A percentile compares a stretch with the other conserved stretches of the same genome.
phyloP scores from a whole-genome alignment of 2,329 filamentous ascomycete genomes.

The Aspergillus arachidicola region DNA sequence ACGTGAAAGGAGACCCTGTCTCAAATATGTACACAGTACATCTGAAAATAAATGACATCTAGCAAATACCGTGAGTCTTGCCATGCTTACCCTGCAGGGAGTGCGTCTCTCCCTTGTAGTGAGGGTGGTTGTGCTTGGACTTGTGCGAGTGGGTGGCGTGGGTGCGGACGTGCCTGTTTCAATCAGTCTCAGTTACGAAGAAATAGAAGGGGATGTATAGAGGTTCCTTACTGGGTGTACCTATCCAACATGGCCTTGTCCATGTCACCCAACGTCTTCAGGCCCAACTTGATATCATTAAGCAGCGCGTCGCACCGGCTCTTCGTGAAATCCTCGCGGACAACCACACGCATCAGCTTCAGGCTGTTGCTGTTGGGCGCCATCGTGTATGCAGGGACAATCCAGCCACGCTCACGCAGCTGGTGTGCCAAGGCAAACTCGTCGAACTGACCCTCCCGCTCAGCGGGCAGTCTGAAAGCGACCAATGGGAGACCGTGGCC shows the following conservation, averaged over 20 bases:
- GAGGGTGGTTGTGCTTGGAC: slow-evolving; percentile 52
- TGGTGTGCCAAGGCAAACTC: slow-evolving; percentile 83
- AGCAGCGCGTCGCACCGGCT: slow-evolving; percentile 79
- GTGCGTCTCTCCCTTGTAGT: slow-evolving; percentile 75
- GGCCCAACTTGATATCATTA: slow-evolving; percentile 74
- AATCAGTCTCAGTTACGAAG: background rate
- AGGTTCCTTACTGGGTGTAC: slow-evolving; percentile 62
- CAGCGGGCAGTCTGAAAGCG: slow-evolving; percentile 74
- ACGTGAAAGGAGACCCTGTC: background rate
- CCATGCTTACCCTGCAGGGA: slow-evolving; percentile 86
- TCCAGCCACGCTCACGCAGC: slow-evolving; percentile 84
- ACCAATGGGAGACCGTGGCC: slow-evolving; percentile 85
- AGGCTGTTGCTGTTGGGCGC: slow-evolving; percentile 80
- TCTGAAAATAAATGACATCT: background rate
- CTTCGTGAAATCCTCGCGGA: slow-evolving; percentile 88
- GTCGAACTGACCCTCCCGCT: slow-evolving; percentile 62
- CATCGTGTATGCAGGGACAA: slow-evolving; percentile 97
- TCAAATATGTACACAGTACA: background rate
- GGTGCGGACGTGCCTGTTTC: slow-evolving; percentile 53
- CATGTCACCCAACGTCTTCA: slow-evolving; percentile 71
- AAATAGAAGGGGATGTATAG: background rate
- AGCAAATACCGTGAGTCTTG: slow-evolving; percentile 89
- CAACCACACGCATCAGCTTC: slow-evolving; percentile 90
- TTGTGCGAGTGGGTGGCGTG: slow-evolving; percentile 59
- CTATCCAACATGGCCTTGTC: slow-evolving; percentile 71